These are phyloP conservation scores for Gaeumannomyces sp. DNA, from an alignment of 2,329 filamentous ascomycete species.

Conservation along the genomic window DNA sequence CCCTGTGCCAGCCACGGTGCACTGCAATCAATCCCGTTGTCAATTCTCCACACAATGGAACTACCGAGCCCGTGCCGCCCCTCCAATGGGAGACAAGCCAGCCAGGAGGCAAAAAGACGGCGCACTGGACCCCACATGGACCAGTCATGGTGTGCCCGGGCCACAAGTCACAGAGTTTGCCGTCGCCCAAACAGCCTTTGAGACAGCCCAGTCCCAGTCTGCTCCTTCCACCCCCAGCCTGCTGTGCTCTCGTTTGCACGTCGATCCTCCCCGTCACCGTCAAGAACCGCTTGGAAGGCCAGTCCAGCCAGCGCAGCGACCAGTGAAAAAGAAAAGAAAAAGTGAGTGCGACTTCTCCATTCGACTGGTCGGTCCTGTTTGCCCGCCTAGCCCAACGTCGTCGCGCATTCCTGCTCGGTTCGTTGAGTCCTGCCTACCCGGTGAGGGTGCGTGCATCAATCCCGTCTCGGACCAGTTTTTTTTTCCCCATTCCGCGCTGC, in stretches of 20 bases:
- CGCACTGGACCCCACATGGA: not conserved
- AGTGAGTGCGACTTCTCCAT: not conserved
- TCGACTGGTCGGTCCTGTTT: not conserved
- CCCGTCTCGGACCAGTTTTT: slow-evolving; percentile 8
- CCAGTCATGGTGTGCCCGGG: not conserved
- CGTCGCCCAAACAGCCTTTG: slow-evolving; percentile 20
- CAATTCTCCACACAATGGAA: not conserved
- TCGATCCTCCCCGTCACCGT: slow-evolving; percentile 8
- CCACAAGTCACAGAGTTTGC: not conserved
- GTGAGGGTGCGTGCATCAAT: slow-evolving; percentile 7
- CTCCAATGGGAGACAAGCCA: slow-evolving; percentile 5
- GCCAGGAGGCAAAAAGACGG: slow-evolving; percentile 11
- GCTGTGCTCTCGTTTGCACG: slow-evolving; percentile 1
- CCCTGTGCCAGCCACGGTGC: not conserved
- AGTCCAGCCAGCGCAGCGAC: too few species aligned
- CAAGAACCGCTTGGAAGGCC: not conserved
- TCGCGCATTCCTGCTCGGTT: not conserved
- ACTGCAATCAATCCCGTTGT: not conserved
- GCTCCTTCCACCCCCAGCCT: slow-evolving; percentile 11
- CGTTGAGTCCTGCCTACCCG: not conserved
- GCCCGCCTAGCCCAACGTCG: not conserved
- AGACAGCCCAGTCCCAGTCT: slow-evolving; percentile 17
- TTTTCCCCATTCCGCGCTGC: not conserved
- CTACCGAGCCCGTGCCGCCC: not conserved
- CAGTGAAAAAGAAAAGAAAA: too few species aligned